phyloP scores from a whole-genome alignment of 2,329 filamentous ascomycete species.

The Fusarium gaditjirri region DNA sequence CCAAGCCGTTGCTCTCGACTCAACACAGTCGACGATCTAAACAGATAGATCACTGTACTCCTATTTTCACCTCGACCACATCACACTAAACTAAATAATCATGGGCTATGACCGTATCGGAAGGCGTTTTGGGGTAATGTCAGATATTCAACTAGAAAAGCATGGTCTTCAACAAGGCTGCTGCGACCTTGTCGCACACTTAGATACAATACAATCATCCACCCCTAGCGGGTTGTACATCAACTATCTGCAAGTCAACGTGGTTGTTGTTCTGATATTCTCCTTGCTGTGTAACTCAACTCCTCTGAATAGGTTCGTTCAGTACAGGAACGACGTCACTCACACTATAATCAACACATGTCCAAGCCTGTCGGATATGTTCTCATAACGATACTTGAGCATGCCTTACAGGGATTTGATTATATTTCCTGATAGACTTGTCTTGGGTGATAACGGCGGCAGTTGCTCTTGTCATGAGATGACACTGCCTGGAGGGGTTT shows the following conservation, averaged over 20 bases:
- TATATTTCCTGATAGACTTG: background rate
- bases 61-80: constrained; percentile 21
- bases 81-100: constrained; percentile 37
- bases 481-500: background rate
- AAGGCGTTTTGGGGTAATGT: constrained; percentile 42
- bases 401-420: background rate
- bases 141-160: constrained; percentile 46
- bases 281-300: constrained; percentile 13
- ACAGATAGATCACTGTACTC: constrained; percentile 6
- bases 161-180: constrained; percentile 46
- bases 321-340: background rate
- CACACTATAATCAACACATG: background rate
- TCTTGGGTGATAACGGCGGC: background rate
- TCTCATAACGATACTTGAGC: too few relatives aligned
- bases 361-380: background rate
- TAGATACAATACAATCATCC: constrained; percentile 26
- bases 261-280: background rate
- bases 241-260: background rate
- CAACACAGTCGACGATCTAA: constrained; percentile 40
- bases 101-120: constrained; percentile 41
- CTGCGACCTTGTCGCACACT: constrained; percentile 23
- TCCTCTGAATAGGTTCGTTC: background rate
- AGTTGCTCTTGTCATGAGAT: background rate
- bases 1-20: constrained; percentile 55
- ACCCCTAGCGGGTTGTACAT: constrained; percentile 15